Percentiles rank a stretch among this genome's conserved stretches.
Conservation (phyloP, 2,329 filamentous ascomycete species). For the Pestalotiopsis fici region DNA sequence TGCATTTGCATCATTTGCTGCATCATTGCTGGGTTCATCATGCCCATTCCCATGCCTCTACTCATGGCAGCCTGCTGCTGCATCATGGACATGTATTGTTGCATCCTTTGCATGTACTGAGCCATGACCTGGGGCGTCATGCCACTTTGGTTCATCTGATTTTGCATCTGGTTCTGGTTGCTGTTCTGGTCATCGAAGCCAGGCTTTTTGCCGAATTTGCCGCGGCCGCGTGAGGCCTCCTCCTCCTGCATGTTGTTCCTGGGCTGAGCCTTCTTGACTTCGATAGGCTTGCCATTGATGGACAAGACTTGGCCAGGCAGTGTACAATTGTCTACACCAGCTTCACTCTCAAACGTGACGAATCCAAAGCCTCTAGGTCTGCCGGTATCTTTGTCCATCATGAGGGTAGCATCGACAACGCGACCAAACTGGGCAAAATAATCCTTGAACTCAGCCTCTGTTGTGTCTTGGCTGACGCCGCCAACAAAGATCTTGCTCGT, state of each 20-base stretch:
- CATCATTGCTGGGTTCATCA: constrained; percentile 75
- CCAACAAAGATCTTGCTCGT: constrained; percentile 99
- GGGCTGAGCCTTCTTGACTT: constrained; percentile 97
- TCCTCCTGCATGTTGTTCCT: constrained; percentile 92
- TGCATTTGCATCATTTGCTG: constrained; percentile 77
- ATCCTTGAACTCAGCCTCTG: constrained; percentile 91
- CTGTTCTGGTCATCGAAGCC: constrained; percentile 40
- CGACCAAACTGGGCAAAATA: constrained; percentile 97
- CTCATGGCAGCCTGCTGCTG: constrained; percentile 91
- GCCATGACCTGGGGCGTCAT: constrained; percentile 98
- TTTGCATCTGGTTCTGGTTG: constrained; percentile 28
- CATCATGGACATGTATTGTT: constrained; percentile 95
- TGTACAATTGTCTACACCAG: constrained; percentile 89
- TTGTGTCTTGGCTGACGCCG: constrained; percentile 95
- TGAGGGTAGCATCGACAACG: constrained; percentile 94
- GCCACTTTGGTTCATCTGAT: constrained; percentile 37
- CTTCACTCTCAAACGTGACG: constrained; percentile 95
- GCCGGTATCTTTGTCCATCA: constrained; percentile 99
- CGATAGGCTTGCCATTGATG: constrained; percentile 94
- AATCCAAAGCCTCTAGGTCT: constrained; percentile 95
- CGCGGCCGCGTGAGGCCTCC: constrained; percentile 69
- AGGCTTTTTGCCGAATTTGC: constrained; percentile 62
- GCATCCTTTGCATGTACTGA: constrained; percentile 98
- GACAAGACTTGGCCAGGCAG: constrained; percentile 69
- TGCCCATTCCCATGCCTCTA: constrained; percentile 62